These are phyloP conservation scores for Vitis amurensis DNA, from an alignment of 164 flowering plant species.

Conservation along the genomic window DNA sequence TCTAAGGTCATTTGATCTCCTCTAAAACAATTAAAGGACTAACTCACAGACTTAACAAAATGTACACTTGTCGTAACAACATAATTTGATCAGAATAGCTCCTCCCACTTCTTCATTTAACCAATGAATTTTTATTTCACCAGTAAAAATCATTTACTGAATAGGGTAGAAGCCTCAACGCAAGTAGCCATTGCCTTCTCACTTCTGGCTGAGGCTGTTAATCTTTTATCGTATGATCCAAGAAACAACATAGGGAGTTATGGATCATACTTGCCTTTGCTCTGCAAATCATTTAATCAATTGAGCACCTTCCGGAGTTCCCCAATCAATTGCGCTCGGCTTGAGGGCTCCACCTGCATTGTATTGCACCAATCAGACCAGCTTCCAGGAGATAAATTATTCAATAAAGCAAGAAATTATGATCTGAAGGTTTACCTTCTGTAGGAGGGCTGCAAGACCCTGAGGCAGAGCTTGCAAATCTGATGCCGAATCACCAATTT, in stretches of 20 bases:
- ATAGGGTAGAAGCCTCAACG: background rate
- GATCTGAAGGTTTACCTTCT: conserved; percentile 54
- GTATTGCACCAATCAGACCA: conserved; percentile 1
- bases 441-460: conserved; percentile 76
- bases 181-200: background rate
- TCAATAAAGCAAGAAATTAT: background rate
- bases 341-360: conserved; percentile 57
- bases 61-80: background rate
- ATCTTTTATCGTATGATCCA: too few species aligned
- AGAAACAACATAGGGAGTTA: background rate
- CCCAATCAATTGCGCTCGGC: conserved; percentile 28
- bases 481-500: conserved; percentile 56
- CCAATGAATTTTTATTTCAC: background rate
- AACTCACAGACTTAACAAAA: background rate
- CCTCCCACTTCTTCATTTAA: background rate
- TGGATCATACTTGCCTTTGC: conserved; percentile 3
- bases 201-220: background rate
- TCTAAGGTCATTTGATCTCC: background rate
- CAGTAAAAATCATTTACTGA: background rate
- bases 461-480: conserved; percentile 87
- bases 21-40: background rate
- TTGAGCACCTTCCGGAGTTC: conserved; percentile 45
- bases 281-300: conserved; percentile 5
- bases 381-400: background rate
- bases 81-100: background rate